Conservation (phyloP, 1,284 basidiomycete species). For the Puccinia triticina region DNA sequence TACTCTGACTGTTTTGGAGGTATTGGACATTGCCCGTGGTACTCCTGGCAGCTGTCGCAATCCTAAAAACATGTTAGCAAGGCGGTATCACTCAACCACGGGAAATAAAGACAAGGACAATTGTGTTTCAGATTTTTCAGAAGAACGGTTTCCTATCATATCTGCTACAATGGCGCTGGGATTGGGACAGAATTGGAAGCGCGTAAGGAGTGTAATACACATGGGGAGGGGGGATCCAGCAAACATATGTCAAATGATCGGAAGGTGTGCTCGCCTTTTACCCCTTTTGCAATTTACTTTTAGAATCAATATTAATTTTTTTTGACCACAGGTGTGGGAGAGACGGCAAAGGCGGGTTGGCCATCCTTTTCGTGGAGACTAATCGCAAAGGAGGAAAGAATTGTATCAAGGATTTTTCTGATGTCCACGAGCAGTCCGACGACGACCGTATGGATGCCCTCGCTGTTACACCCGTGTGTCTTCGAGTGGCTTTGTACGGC, state of each 20-base stretch:
- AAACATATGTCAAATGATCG: constrained; percentile 3
- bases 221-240: constrained; percentile 4
- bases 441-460: not conserved
- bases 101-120: not conserved
- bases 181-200: constrained; percentile 7
- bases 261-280: not conserved
- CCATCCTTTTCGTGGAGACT: not conserved
- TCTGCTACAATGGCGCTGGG: not conserved
- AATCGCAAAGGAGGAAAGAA: not conserved
- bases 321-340: not conserved
- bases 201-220: no score
- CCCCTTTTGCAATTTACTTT: not conserved
- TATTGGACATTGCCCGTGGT: not conserved
- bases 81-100: not conserved
- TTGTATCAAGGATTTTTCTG: not conserved
- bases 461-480: not conserved
- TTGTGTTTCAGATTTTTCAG: not conserved
- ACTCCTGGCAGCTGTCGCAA: not conserved
- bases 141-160: not conserved
- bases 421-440: not conserved
- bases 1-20: not conserved
- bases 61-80: not conserved
- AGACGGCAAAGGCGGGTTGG: not conserved
- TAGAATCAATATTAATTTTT: not conserved
- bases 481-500: not conserved